Evolutionary conservation across 768 basidiomycete species (phyloP).

Genomic region (Amanita phalloides): DNA sequence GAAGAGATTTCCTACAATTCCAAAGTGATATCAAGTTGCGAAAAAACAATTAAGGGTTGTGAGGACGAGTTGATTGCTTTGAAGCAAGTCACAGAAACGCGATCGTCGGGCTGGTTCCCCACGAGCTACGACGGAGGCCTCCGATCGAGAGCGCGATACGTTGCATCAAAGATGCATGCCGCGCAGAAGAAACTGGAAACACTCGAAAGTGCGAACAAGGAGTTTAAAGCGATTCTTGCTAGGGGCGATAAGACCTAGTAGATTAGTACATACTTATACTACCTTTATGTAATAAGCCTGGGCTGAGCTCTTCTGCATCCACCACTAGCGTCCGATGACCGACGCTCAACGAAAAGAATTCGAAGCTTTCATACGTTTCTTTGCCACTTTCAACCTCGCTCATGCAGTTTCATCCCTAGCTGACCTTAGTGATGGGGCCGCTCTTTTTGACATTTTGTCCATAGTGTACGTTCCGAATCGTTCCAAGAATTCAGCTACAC

Average conservation of each 20-base stretch:
- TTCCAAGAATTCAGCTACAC: background rate
- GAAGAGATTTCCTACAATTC: slow-evolving; percentile 80
- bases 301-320: background rate
- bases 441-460: slow-evolving; percentile 65
- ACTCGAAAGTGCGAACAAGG: slow-evolving; percentile 62
- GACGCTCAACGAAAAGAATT: slow-evolving; percentile 47
- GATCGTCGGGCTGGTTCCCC: slow-evolving; percentile 24
- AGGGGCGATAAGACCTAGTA: slow-evolving; percentile 16
- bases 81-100: slow-evolving; percentile 49
- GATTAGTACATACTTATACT: too few relatives aligned
- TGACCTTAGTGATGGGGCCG: slow-evolving; percentile 75
- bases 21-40: slow-evolving; percentile 45
- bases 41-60: slow-evolving; percentile 55
- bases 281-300: background rate
- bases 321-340: slow-evolving; percentile 15
- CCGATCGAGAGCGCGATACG: slow-evolving; percentile 54
- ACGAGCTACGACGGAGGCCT: slow-evolving; percentile 29
- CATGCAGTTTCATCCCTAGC: slow-evolving; percentile 49
- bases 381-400: slow-evolving; percentile 59
- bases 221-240: slow-evolving; percentile 49
- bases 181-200: slow-evolving; percentile 57
- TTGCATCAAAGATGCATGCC: slow-evolving; percentile 66
- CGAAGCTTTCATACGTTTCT: slow-evolving; percentile 75
- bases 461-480: slow-evolving; percentile 48
- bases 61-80: slow-evolving; percentile 70